phyloP scores from a whole-genome alignment of 768 basidiomycete genomes.

The Tricholoma terreum region DNA sequence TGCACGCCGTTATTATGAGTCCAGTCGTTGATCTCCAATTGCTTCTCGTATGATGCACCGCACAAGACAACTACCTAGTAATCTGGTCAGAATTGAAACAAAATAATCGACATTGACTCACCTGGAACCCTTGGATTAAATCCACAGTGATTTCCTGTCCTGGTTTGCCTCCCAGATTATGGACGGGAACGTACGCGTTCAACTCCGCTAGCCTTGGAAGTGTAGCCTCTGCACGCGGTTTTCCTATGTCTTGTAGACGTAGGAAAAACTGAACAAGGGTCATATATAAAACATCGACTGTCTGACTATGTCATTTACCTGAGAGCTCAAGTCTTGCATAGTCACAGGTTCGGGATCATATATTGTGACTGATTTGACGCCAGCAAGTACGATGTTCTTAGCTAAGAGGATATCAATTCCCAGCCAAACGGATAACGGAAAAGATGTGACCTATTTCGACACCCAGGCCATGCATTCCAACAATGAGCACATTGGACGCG shows the following conservation, averaged over 20 bases:
- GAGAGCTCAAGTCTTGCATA: slow-evolving; percentile 89
- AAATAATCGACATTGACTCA: slow-evolving; percentile 29
- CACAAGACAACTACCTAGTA: slow-evolving; percentile 86
- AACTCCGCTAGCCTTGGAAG: slow-evolving; percentile 89
- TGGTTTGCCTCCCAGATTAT: slow-evolving; percentile 71
- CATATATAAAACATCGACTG: slow-evolving; percentile 12
- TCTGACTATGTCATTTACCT: slow-evolving; percentile 48
- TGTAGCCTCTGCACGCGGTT: slow-evolving; percentile 82
- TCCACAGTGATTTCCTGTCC: slow-evolving; percentile 81
- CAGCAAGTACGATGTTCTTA: slow-evolving; percentile 92
- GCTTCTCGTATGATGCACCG: slow-evolving; percentile 71
- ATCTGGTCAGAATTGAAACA: slow-evolving; percentile 3
- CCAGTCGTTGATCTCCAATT: slow-evolving; percentile 95
- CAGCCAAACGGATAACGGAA: neutral
- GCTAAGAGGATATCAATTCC: slow-evolving; percentile 43
- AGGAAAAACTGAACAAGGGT: slow-evolving; percentile 77
- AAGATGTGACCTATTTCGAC: slow-evolving; percentile 77
- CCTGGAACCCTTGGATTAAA: slow-evolving; percentile 86
- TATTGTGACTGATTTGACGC: slow-evolving; percentile 95
- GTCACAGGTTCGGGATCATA: slow-evolving; percentile 90
- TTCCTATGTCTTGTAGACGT: slow-evolving; percentile 81
- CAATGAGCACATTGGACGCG: slow-evolving; percentile 87
- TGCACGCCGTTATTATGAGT: slow-evolving; percentile 85
- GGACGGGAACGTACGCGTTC: slow-evolving; percentile 94
- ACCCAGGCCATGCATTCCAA: slow-evolving; percentile 89